phyloP scores from a whole-genome alignment of 768 basidiomycete genomes.

The Podaxis pistillaris region DNA sequence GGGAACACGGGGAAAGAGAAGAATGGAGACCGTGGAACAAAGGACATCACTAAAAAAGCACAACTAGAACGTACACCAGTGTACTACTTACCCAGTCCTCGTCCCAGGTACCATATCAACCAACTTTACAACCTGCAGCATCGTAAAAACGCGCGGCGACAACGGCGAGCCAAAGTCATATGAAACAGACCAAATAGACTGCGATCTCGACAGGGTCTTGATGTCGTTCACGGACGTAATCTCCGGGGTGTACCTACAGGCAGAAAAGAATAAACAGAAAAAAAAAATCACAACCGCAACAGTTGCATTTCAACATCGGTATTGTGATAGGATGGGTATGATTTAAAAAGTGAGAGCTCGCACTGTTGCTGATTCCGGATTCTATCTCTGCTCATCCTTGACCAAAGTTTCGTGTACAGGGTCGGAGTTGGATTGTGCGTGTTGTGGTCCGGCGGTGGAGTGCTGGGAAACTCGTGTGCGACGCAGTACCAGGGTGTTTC shows the following conservation, averaged over 20 bases:
- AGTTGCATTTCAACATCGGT: neutral
- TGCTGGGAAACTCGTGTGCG: constrained; percentile 40
- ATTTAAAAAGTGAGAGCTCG: constrained; percentile 13
- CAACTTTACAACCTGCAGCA: constrained; percentile 21
- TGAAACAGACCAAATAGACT: constrained; percentile 57
- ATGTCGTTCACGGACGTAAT: constrained; percentile 54
- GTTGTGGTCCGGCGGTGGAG: neutral
- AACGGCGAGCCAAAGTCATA: constrained; percentile 56
- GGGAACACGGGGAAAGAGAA: neutral
- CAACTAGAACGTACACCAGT: too few relatives aligned
- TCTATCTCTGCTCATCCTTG: constrained; percentile 51
- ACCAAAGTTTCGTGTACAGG: constrained; percentile 61
- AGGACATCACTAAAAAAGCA: too few relatives aligned
- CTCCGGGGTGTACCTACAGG: constrained; percentile 45
- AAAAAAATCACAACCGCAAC: neutral
- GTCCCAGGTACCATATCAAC: constrained; percentile 6
- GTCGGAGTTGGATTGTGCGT: constrained; percentile 34
- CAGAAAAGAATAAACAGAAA: neutral
- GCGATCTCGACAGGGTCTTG: constrained; percentile 49
- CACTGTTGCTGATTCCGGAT: constrained; percentile 55
- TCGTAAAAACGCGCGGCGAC: constrained; percentile 62
- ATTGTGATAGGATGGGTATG: neutral
- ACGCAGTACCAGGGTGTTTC: constrained; percentile 45
- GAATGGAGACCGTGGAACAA: too few relatives aligned
- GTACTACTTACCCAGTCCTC: constrained; percentile 45